These are phyloP conservation scores for Aquilaria sinensis DNA, from an alignment of 345 rosid species.

Conservation along the genomic window DNA sequence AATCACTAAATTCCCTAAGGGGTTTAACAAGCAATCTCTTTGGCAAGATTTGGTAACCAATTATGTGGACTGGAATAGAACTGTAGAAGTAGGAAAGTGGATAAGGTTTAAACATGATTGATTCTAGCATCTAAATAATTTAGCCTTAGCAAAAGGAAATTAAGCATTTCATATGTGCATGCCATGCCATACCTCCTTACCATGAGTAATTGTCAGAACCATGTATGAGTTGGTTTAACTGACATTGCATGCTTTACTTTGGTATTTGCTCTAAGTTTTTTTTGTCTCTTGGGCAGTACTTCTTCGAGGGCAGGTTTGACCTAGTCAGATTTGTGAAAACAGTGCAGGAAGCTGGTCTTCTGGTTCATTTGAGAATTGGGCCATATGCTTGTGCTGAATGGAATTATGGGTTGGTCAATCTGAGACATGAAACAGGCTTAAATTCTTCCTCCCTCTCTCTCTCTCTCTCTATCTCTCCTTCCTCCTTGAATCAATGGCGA, in stretches of 20 bases:
- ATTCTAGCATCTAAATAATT: too few species aligned
- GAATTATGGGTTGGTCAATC: slow-evolving; percentile 48
- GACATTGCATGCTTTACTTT: not conserved
- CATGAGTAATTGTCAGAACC: not conserved
- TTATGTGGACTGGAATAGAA: too few species aligned
- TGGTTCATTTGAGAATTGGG: slow-evolving; percentile 61
- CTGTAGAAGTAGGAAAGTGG: too few species aligned
- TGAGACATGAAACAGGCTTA: too few species aligned
- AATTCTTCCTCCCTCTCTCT: not conserved
- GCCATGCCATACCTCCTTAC: too few species aligned
- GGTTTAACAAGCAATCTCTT: too few species aligned
- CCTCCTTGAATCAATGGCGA: too few species aligned
- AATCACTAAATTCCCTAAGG: too few species aligned
- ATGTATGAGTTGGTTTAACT: not conserved
- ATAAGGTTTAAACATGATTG: too few species aligned
- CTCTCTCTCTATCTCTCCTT: not conserved
- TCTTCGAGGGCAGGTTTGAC: slow-evolving; percentile 64
- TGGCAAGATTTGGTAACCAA: too few species aligned
- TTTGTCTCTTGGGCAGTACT: slow-evolving; percentile 29
- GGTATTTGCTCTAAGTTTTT: not conserved
- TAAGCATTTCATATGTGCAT: too few species aligned
- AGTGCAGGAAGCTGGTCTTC: slow-evolving; percentile 56
- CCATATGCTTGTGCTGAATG: slow-evolving; percentile 82
- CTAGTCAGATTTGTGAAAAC: slow-evolving; percentile 51
- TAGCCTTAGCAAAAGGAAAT: too few species aligned